Base-by-base conservation (phyloP, 2,329 filamentous ascomycete species). In the Incumbomyces delicatus region DNA sequence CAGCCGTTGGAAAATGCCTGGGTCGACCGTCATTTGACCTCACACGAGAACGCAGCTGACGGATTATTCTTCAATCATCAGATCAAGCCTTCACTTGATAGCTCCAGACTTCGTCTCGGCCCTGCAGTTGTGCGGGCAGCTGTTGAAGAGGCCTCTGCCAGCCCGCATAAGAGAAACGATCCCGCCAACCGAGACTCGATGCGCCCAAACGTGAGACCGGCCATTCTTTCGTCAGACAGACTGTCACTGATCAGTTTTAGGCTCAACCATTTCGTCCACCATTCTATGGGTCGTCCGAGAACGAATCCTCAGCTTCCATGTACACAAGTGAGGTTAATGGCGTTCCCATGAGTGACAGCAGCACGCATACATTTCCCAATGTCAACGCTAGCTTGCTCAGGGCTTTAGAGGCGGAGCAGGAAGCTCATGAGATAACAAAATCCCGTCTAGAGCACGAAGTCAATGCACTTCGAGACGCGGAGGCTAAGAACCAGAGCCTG, bases 341-440 rank as follows among this genome's bases (percentile, higher is more conserved):
- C 18, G 18, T 16, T 14, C 16, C 33, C 14, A 36, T 44, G 30
- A 31, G 33, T 18, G 42, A 38, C 14, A 31, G 18, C 13, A 14
- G 34, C 22, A 30, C 38, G 14, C 16, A 14, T 7, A 12, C 18
- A 2, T 31, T 31, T n/a, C 17, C 42, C 8, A 37, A 38, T 30
- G 10, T 22, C n/a, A 38, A 33, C 13, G 22, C 44, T 12, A 41
- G 44, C 12, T 41, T 57, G 27, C 49, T 43, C 20, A 22, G 48
- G 16, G 53, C 53, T 20, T 44, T 55, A 18, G 45, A 44, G 13
- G 52, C 49, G 17, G 55, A 57, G 29, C 55, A 57, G 43, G 44
- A 51, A 39, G 50, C 50, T 2, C 55, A 57, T 45, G 44, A 49
- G 17, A 33, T 18, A 4, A 53, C 55, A 16, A 51, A 46, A 41